Evolutionary conservation across 1,284 basidiomycete species (phyloP).

Genomic region (Boletus semigastroideus): DNA sequence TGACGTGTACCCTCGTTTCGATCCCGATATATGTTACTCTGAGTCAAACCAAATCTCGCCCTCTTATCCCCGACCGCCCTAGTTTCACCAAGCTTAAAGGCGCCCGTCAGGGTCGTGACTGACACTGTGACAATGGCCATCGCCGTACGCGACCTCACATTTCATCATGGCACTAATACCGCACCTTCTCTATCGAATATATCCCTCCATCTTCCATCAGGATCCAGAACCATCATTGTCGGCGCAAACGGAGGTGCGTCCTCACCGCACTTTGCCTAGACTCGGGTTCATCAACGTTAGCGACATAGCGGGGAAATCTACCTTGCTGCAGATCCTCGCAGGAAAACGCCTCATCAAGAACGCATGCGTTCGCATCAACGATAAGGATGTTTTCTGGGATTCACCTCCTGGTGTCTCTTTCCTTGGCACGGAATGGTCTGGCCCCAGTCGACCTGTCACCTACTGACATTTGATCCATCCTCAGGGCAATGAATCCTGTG

Average conservation of each 20-base stretch:
- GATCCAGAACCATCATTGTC: constrained; percentile 80
- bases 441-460: constrained; percentile 8
- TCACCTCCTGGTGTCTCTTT: constrained; percentile 80
- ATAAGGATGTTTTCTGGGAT: constrained; percentile 81
- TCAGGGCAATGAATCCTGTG: constrained; percentile 94
- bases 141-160: constrained; percentile 61
- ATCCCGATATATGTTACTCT: too few species aligned
- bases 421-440: constrained; percentile 88
- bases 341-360: constrained; percentile 83
- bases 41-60: too few species aligned
- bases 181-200: constrained; percentile 63
- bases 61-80: not conserved
- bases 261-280: not conserved
- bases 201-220: constrained; percentile 63
- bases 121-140: constrained; percentile 40
- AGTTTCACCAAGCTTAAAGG: too few species aligned
- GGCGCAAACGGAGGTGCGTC: constrained; percentile 88
- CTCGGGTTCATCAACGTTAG: not conserved
- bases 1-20: too few species aligned
- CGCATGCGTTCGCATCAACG: constrained; percentile 73
- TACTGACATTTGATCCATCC: not conserved
- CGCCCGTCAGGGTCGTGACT: not conserved
- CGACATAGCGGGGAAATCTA: constrained; percentile 86
- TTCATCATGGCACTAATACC: constrained; percentile 47
- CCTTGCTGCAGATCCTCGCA: constrained; percentile 90